Evolutionary conservation across 2,329 filamentous ascomycete genomes (phyloP), one percentile per base, ranked within the genome.

Genomic region (Alternaria ventricosa): DNA sequence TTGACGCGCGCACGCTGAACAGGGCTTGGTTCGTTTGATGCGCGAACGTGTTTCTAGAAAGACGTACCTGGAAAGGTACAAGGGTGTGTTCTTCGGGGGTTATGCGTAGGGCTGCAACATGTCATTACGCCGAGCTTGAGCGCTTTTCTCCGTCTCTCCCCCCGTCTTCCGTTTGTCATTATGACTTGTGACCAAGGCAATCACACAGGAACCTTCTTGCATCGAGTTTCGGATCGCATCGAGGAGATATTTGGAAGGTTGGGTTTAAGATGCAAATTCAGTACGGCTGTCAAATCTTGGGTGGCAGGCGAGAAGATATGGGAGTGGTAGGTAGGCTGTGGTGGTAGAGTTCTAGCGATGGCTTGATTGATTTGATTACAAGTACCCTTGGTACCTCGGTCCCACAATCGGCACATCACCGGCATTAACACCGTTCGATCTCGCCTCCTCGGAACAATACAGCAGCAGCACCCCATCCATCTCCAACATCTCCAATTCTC

Each of bases 21-120:
- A 28, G 22, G 22, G 25, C 15, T 41, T 55, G 36, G 41, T 12
- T 28, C 49, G 33, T 59, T 59, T 49, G 55, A 55, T 55, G 56
- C 30, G 41, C 60, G 23, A 63, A 63, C 60, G 47, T 50, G 60
- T 44, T 63, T 63, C 55, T 55, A 49, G 60, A 59, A 63, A 49
- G 22, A 53, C 28, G 22, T 41, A n/a, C 33, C 15, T 41, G 33
- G 33, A 41, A 41, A 15, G 36, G 36, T 36, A 11, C 36, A 41
- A 41, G 36, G 36, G 36, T 41, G 36, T 8, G 36, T 0, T 41
- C 46, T 36, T 57, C 47, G 55, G 55, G 51, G 18, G 49, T 27
- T 33, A 45, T 41, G 33, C 33, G 28, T 58, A 61, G 55, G 46
- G 60, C 60, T 61, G 54, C 46, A 18, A 50, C 51, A 49, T n/a